Percentiles rank a stretch among this genome's conserved stretches.
phyloP scores from a whole-genome alignment of 345 rosid species.

The Brassica cretica region DNA sequence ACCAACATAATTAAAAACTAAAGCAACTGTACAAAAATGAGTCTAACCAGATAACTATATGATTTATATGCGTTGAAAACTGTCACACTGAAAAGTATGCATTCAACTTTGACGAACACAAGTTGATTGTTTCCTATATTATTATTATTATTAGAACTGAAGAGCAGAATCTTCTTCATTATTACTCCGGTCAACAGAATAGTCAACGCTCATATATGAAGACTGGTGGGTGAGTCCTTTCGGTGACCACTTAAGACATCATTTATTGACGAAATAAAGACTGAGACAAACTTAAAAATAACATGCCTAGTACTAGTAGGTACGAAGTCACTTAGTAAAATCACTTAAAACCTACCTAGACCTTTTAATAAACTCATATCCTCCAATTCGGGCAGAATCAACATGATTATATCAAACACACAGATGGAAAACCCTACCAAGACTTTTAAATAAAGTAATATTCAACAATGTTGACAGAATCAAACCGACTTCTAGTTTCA shows the following conservation, averaged over 20 bases:
- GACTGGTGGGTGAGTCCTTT: slow-evolving; percentile 25
- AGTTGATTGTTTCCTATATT: neutral
- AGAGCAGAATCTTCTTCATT: slow-evolving; percentile 4
- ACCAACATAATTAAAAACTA: neutral
- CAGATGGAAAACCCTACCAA: neutral
- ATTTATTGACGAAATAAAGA: slow-evolving; percentile 22
- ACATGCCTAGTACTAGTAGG: neutral
- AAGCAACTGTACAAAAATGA: neutral
- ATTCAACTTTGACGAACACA: slow-evolving; percentile 2
- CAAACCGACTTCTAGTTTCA: slow-evolving; percentile 4
- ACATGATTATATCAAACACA: neutral
- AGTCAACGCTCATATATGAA: slow-evolving; percentile 36
- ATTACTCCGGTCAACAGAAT: slow-evolving; percentile 7
- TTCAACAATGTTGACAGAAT: slow-evolving; percentile 38
- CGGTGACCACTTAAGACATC: slow-evolving; percentile 16
- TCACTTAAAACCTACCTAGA: slow-evolving; percentile 15
- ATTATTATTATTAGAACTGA: neutral
- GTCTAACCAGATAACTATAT: neutral
- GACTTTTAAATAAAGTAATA: slow-evolving; percentile 25
- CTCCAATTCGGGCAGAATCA: neutral
- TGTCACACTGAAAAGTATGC: neutral
- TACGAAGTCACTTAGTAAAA: slow-evolving; percentile 9
- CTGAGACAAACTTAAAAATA: slow-evolving; percentile 39
- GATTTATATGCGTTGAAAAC: neutral
- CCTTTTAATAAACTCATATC: slow-evolving; percentile 24